phyloP scores from a whole-genome alignment of 164 flowering plant species.

The Nymphaea colorata region DNA sequence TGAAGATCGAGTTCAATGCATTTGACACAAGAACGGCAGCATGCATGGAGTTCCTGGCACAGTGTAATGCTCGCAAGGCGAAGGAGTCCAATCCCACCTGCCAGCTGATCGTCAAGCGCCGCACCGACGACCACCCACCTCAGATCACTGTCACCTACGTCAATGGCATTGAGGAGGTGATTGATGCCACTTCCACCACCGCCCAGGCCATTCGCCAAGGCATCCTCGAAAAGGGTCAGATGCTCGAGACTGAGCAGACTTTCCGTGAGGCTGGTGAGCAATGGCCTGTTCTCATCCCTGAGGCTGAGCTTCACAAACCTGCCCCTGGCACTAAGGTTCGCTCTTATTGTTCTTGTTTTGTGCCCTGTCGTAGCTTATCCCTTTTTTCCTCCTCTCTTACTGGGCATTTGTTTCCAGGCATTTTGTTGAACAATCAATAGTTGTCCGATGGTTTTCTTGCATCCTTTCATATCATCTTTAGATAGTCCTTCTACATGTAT shows the following conservation, averaged over 20 bases:
- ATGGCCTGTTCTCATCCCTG: constrained; percentile 90
- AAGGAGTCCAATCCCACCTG: constrained; percentile 87
- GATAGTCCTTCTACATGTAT: no score
- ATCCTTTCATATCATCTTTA: no score
- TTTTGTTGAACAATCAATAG: no score
- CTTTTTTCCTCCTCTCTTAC: no score
- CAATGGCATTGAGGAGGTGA: constrained; percentile 67
- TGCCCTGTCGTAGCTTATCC: no score
- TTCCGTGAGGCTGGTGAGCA: constrained; percentile 79
- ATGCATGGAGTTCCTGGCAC: constrained; percentile 89
- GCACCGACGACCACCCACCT: constrained; percentile 82
- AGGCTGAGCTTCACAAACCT: constrained; percentile 45
- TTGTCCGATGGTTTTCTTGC: no score
- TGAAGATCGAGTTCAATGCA: constrained; percentile 81
- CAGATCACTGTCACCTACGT: constrained; percentile 83
- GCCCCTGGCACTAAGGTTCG: constrained; percentile 67
- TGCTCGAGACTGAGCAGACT: constrained; percentile 85
- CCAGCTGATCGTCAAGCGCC: constrained; percentile 66
- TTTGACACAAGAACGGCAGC: constrained; percentile 69
- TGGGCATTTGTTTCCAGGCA: no score
- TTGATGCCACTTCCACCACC: constrained; percentile 66
- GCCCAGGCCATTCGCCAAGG: constrained; percentile 55
- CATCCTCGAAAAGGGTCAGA: constrained; percentile 75
- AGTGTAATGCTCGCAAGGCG: constrained; percentile 83
- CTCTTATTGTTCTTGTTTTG: neutral